These are phyloP conservation scores for Penicillium maclennaniae DNA, from an alignment of 495 filamentous ascomycete genomes.

Conservation along the genomic window DNA sequence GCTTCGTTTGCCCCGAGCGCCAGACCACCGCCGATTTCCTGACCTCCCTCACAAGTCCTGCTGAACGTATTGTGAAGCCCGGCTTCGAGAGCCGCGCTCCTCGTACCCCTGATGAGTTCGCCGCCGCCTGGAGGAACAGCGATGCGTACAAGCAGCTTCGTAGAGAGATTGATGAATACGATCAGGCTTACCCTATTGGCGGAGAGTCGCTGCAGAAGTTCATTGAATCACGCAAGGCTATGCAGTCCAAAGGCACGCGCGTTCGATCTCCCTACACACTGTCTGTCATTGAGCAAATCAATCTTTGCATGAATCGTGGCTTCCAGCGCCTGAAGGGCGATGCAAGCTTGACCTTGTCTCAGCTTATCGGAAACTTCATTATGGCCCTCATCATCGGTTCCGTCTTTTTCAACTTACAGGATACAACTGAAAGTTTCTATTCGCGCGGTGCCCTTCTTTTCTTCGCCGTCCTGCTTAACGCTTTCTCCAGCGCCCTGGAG, in stretches of 20 bases:
- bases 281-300: conserved; percentile 44
- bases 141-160: conserved; percentile 47
- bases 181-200: conserved; percentile 39
- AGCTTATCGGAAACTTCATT: conserved; percentile 73
- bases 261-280: conserved; percentile 46
- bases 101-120: conserved; percentile 69
- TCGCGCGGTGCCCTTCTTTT: conserved; percentile 81
- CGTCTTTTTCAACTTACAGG: conserved; percentile 78
- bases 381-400: conserved; percentile 84
- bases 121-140: conserved; percentile 57
- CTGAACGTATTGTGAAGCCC: conserved; percentile 58
- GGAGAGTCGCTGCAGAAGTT: conserved; percentile 40
- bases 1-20: conserved; percentile 59
- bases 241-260: conserved; percentile 42
- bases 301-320: conserved; percentile 48
- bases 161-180: conserved; percentile 52
- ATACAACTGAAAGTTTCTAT: conserved; percentile 69
- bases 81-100: conserved; percentile 66
- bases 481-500: conserved; percentile 79
- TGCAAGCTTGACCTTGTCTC: conserved; percentile 66
- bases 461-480: conserved; percentile 89
- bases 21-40: conserved; percentile 73
- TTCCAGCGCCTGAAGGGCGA: conserved; percentile 67
- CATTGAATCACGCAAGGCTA: conserved; percentile 37
- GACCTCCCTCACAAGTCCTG: conserved; percentile 67